phyloP scores from a whole-genome alignment of 1,284 basidiomycete species.

The Ganoderma multipileum region DNA sequence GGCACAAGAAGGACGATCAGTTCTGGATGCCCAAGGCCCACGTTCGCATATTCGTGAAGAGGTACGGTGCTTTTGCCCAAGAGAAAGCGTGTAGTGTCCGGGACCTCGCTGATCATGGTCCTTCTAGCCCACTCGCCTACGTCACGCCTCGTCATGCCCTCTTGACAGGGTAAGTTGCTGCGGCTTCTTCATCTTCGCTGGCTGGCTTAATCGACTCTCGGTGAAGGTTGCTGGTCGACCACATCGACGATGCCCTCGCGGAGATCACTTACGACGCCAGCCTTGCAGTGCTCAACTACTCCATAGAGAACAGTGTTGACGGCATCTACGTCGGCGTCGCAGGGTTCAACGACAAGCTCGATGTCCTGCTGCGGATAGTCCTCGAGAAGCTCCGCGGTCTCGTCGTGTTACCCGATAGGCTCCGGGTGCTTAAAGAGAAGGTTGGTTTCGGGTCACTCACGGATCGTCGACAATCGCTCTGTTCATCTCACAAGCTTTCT shows the following conservation, averaged over 20 bases:
- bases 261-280: constrained; percentile 65
- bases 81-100: not conserved
- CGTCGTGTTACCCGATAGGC: constrained; percentile 29
- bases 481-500: not conserved
- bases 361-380: constrained; percentile 52
- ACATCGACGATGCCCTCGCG: constrained; percentile 41
- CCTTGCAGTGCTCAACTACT: constrained; percentile 68
- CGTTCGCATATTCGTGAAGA: constrained; percentile 34
- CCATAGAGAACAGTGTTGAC: constrained; percentile 52
- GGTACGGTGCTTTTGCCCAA: constrained; percentile 20
- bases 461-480: not conserved
- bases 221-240: constrained; percentile 37
- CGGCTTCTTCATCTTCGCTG: not conserved
- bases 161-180: constrained; percentile 32
- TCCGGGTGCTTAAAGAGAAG: constrained; percentile 39
- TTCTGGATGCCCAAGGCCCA: constrained; percentile 42
- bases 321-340: constrained; percentile 53
- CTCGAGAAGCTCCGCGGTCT: constrained; percentile 33
- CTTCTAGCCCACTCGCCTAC: constrained; percentile 35
- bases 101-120: not conserved
- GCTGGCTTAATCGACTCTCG: not conserved
- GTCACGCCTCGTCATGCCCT: constrained; percentile 37
- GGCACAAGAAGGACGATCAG: constrained; percentile 43
- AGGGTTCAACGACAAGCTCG: constrained; percentile 76
- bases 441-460: constrained; percentile 13